Conservation (phyloP, 1,139 yeast genomes). For the Yamadazyma blattariae region DNA sequence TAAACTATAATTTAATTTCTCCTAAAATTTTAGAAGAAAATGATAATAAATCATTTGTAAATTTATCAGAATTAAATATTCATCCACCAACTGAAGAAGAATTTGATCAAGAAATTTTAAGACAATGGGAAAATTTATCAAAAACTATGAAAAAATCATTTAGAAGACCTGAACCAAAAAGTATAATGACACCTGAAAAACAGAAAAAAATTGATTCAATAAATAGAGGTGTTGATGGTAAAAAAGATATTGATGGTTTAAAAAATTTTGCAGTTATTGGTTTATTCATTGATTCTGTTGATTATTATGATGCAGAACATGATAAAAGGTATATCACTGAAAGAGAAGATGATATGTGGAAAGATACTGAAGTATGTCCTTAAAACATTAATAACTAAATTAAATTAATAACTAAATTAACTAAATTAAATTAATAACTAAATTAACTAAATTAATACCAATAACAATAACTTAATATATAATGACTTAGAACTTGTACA, state of each 20-base stretch:
- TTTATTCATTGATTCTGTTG: conserved; percentile 71
- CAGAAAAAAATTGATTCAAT: conserved; percentile 64
- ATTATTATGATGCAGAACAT: conserved; percentile 57
- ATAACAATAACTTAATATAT: too few species aligned
- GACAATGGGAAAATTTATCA: conserved; percentile 65
- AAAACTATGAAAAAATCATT: conserved; percentile 60
- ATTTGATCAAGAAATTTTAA: conserved; percentile 59
- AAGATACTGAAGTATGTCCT: conserved; percentile 77
- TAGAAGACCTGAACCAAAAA: conserved; percentile 70
- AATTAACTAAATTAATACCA: too few species aligned
- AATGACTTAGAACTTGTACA: too few species aligned
- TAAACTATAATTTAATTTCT: conserved; percentile 25
- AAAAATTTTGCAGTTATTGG: conserved; percentile 70
- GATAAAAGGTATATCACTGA: conserved; percentile 56
- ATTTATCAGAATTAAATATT: conserved; percentile 19
- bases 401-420: too few species aligned
- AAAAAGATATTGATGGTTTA: conserved; percentile 63
- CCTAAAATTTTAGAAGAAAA: conserved; percentile 20
- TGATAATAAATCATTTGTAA: conserved; percentile 23
- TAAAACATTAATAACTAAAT: conserved; percentile 15
- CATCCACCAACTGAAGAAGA: conserved; percentile 58
- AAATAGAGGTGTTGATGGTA: conserved; percentile 81
- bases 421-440: neutral
- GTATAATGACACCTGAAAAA: conserved; percentile 54
- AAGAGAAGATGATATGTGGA: conserved; percentile 64